Conservation (phyloP, 768 basidiomycete genomes). For the Tubosaeta sp. region DNA sequence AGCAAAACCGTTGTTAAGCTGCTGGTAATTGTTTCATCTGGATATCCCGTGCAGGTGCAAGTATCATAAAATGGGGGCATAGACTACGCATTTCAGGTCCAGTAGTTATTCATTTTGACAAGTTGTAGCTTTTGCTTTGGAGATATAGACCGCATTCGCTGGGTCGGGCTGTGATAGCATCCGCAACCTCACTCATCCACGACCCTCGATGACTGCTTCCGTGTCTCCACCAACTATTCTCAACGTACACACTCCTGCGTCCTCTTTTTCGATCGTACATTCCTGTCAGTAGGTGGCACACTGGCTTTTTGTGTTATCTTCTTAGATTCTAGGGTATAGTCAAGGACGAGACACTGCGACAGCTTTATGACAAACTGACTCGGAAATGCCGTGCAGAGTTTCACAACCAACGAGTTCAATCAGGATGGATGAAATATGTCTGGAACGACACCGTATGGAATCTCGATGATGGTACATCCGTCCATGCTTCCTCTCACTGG, state of each 20-base stretch:
- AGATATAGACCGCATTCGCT: neutral
- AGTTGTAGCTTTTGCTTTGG: neutral
- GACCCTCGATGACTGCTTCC: slow-evolving; percentile 25
- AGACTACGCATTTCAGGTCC: slow-evolving; percentile 1
- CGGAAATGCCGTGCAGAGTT: slow-evolving; percentile 59
- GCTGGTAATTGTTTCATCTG: slow-evolving; percentile 46
- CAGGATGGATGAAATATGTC: slow-evolving; percentile 86
- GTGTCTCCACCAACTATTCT: slow-evolving; percentile 44
- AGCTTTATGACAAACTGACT: slow-evolving; percentile 68
- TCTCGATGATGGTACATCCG: slow-evolving; percentile 74
- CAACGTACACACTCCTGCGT: slow-evolving; percentile 71
- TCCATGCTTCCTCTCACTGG: neutral
- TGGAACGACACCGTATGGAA: slow-evolving; percentile 79
- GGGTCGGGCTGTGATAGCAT: no score
- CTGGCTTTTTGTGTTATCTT: slow-evolving; percentile 1
- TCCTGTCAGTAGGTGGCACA: slow-evolving; percentile 48
- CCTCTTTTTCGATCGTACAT: slow-evolving; percentile 73
- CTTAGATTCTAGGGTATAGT: slow-evolving; percentile 38
- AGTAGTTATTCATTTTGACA: neutral
- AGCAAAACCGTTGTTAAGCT: slow-evolving; percentile 64
- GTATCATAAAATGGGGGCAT: neutral
- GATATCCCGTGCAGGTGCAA: neutral
- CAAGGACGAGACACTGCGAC: slow-evolving; percentile 59
- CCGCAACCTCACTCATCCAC: neutral
- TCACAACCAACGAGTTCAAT: slow-evolving; percentile 56